Conservation (phyloP, 2,329 filamentous ascomycete species). For the Calycina herbarum region DNA sequence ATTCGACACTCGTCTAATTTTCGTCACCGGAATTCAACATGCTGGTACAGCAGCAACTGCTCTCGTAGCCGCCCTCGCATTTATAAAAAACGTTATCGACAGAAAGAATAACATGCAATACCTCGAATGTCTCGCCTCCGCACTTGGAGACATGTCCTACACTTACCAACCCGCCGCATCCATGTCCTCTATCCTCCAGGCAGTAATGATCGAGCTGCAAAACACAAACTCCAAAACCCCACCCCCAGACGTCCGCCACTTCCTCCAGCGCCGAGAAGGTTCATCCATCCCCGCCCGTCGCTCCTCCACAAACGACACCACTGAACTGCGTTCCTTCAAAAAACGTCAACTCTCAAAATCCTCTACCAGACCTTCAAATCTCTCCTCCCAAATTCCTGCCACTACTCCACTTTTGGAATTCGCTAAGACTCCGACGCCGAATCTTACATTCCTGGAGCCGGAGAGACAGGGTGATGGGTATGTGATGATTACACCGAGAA, state of each 20-base stretch:
- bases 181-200: slow-evolving; percentile 53
- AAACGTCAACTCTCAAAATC: slow-evolving; percentile 23
- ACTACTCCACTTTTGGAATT: neutral
- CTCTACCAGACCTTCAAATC: slow-evolving; percentile 11
- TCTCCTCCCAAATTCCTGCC: neutral
- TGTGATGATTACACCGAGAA: slow-evolving; percentile 21
- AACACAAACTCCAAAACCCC: slow-evolving; percentile 18
- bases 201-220: slow-evolving; percentile 51
- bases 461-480: slow-evolving; percentile 13
- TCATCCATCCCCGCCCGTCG: slow-evolving; percentile 27
- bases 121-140: slow-evolving; percentile 52
- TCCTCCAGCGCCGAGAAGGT: slow-evolving; percentile 13
- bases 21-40: slow-evolving; percentile 53
- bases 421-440: neutral
- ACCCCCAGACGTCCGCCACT: slow-evolving; percentile 11
- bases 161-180: slow-evolving; percentile 54
- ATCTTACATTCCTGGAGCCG: neutral
- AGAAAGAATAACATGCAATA: slow-evolving; percentile 47
- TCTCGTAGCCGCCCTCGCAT: slow-evolving; percentile 50
- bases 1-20: slow-evolving; percentile 52
- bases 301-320: slow-evolving; percentile 25
- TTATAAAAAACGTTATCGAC: slow-evolving; percentile 40
- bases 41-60: slow-evolving; percentile 55
- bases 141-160: slow-evolving; percentile 53
- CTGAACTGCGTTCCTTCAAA: slow-evolving; percentile 18